These are phyloP conservation scores for Syzygium oleosum DNA, from an alignment of 345 rosid species.

Conservation along the genomic window DNA sequence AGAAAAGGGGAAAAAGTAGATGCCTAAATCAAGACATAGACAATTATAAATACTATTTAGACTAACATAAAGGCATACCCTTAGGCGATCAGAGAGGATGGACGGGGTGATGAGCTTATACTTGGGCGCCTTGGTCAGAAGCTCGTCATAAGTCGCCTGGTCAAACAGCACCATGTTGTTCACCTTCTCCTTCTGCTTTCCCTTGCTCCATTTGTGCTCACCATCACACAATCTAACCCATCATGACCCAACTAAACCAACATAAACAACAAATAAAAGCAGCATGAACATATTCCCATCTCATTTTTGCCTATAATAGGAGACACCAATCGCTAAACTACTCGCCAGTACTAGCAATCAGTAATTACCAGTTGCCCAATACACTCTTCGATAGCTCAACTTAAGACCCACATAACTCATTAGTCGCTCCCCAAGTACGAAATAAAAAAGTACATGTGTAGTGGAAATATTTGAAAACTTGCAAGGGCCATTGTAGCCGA, in stretches of 20 bases:
- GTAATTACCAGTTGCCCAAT: not conserved
- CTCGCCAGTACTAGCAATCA: not conserved
- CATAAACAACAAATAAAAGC: not conserved
- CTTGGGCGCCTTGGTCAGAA: constrained; percentile 30
- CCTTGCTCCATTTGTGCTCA: constrained; percentile 36
- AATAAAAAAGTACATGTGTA: not conserved
- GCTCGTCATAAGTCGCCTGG: constrained; percentile 39
- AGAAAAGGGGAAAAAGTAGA: not conserved
- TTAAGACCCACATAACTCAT: not conserved
- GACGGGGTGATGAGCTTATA: constrained; percentile 38
- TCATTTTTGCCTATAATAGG: not conserved
- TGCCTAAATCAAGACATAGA: too few species aligned
- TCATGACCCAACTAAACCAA: not conserved
- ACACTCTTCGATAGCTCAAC: not conserved
- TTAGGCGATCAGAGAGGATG: constrained; percentile 28
- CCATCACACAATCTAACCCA: not conserved
- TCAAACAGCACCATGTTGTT: constrained; percentile 49
- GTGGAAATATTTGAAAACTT: not conserved
- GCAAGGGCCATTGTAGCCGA: not conserved
- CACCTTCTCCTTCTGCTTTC: constrained; percentile 54
- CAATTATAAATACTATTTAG: not conserved
- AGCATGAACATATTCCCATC: not conserved
- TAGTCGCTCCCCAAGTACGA: not conserved
- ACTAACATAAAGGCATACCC: constrained; percentile 13
- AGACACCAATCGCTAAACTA: not conserved